Evolutionary conservation across 495 filamentous ascomycete genomes (phyloP), one percentile per base, ranked within the genome.

Genomic region (Stereocaulon alpinum): DNA sequence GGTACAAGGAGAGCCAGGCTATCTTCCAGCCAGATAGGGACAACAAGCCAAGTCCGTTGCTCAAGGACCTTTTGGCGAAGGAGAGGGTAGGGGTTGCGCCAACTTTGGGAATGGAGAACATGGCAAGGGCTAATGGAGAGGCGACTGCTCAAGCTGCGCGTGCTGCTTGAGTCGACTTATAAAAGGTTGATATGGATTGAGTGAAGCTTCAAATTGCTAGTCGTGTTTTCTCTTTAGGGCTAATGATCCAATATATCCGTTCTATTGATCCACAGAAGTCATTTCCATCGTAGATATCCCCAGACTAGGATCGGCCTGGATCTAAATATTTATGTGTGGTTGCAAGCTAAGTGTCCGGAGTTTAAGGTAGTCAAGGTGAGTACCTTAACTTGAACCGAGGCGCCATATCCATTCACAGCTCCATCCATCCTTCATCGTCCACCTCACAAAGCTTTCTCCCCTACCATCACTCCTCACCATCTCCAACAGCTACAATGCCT

Each of bases 81-180:
- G 91, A 96, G 79, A 82, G 93, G 60, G 91, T 97, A 20, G 93
- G 88, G 66, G 93, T 97, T 32, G 82, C 83, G 69, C 89, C 88
- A 29, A 81, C 78, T 29, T 69, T 73, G 37, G 77, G 77, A 52
- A 77, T 77, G 74, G 40, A 59, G 61, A 69, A 65, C 41, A 58
- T 68, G 56, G 58, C 58, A n/a, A 37, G 62, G 30, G 63, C 76
- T 48, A 71, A 81, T 61, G 80, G 79, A 65, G 66, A 75, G 42
- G 67, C 70, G 55, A 75, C 72, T 41, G 72, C 74, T 44, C 66
- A 70, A 22, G 72, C 73, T 34, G 74, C 73, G 41, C 62, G 54
- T 30, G 60, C 54, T 6, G 57, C 50, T 29, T 52, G 27, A 52
- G 9, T 10, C 1, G 6, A 9, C 34, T 3, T 4, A 37, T 52